phyloP scores from a whole-genome alignment of 225 moss, liverwort and hornwort species.

The Anthoceros angustus region DNA sequence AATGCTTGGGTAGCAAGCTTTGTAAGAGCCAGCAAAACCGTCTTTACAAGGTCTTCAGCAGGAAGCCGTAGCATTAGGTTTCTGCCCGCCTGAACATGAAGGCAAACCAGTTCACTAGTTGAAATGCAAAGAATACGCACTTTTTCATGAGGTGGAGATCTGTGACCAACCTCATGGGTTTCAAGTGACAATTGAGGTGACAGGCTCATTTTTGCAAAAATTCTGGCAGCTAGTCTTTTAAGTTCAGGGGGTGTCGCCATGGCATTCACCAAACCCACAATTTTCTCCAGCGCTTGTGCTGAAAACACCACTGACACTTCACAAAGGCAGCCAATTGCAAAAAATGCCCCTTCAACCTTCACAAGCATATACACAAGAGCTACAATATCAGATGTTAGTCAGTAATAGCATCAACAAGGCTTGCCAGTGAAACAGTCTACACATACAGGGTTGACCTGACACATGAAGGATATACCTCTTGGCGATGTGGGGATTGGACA shows the following conservation, averaged over 20 bases:
- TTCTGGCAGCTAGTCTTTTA: conserved; percentile 53
- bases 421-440: not conserved
- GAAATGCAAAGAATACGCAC: not conserved
- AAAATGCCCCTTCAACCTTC: conserved; percentile 80
- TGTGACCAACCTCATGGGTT: conserved; percentile 50
- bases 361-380: conserved; percentile 7
- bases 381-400: not conserved
- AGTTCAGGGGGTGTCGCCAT: conserved; percentile 61
- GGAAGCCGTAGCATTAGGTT: not conserved
- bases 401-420: not conserved
- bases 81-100: not conserved
- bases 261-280: conserved; percentile 50
- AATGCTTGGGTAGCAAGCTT: not conserved
- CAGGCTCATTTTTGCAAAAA: conserved; percentile 63
- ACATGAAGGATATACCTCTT: conserved; percentile 45
- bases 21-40: not conserved
- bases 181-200: conserved; percentile 50
- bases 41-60: not conserved
- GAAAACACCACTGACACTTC: conserved; percentile 66
- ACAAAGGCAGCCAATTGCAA: conserved; percentile 64
- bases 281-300: conserved; percentile 42
- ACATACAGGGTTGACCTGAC: not conserved
- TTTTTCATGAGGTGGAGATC: not conserved
- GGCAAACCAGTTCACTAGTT: not conserved
- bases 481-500: conserved; percentile 72